Conservation (phyloP, 257 asterid genomes). For the Scutellaria barbata region DNA sequence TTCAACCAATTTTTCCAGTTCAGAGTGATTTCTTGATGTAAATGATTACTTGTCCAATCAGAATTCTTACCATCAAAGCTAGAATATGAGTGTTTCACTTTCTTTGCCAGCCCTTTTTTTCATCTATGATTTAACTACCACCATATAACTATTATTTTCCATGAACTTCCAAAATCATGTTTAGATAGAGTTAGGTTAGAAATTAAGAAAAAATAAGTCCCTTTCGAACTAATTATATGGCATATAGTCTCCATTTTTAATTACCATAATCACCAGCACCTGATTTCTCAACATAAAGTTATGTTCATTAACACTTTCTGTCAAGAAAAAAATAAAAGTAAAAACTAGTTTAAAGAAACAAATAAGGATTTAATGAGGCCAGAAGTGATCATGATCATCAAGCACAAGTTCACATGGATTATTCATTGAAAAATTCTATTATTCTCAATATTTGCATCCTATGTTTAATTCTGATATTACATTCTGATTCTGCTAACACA, state of each 20-base stretch:
- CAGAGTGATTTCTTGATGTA: neutral
- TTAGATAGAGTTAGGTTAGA: slow-evolving; percentile 49
- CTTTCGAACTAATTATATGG: slow-evolving; percentile 22
- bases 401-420: slow-evolving; percentile 43
- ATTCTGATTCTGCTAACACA: slow-evolving; percentile 28
- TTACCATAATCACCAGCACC: slow-evolving; percentile 8
- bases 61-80: neutral
- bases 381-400: slow-evolving; percentile 27
- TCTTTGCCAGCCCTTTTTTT: no score
- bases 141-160: slow-evolving; percentile 5
- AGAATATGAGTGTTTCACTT: neutral
- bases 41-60: neutral
- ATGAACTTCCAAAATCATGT: neutral
- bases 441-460: slow-evolving; percentile 32
- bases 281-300: slow-evolving; percentile 50
- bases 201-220: neutral
- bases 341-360: slow-evolving; percentile 12
- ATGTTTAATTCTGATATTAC: slow-evolving; percentile 29
- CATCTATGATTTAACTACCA: slow-evolving; percentile 7
- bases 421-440: neutral
- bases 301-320: no score
- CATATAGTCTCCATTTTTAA: slow-evolving; percentile 1
- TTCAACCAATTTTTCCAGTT: neutral
- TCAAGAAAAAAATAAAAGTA: no score
- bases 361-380: neutral